These are phyloP conservation scores for Peniophora sp. DNA, from an alignment of 1,284 basidiomycete species.

Conservation along the genomic window DNA sequence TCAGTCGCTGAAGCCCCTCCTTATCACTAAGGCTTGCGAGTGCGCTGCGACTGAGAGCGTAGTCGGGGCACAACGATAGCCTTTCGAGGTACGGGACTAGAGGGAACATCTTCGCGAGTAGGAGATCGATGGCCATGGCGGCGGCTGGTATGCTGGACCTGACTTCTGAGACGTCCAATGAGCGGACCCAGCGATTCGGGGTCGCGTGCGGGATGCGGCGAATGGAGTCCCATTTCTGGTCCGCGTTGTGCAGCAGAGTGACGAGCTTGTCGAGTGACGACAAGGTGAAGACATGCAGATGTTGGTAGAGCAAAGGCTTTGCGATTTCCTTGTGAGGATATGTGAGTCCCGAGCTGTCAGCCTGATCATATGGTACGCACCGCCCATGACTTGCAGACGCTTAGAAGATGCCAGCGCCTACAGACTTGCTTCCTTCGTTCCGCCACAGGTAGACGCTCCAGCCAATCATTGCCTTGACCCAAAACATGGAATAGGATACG, in stretches of 20 bases:
- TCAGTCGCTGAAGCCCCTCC: constrained; percentile 45
- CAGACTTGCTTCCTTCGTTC: constrained; percentile 11
- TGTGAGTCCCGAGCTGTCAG: background rate
- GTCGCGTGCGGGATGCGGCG: constrained; percentile 75
- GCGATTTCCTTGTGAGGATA: constrained; percentile 46
- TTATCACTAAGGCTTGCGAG: constrained; percentile 46
- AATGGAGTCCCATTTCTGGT: constrained; percentile 79
- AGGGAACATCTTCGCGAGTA: constrained; percentile 58
- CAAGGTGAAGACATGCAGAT: constrained; percentile 40
- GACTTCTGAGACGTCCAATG: constrained; percentile 59
- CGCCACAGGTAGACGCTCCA: constrained; percentile 6
- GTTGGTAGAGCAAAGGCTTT: constrained; percentile 59
- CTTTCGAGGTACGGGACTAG: constrained; percentile 59
- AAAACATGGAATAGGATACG: constrained; percentile 47
- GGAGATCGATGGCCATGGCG: constrained; percentile 45
- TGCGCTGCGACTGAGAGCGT: constrained; percentile 55
- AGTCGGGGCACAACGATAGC: constrained; percentile 52
- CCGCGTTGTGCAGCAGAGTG: constrained; percentile 46
- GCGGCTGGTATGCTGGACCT: constrained; percentile 34
- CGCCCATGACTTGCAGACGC: constrained; percentile 66
- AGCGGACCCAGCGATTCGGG: constrained; percentile 77
- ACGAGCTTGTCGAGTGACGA: constrained; percentile 50
- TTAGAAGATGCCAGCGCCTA: constrained; percentile 29
- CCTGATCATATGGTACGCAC: constrained; percentile 27
- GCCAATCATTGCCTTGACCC: constrained; percentile 12